Evolutionary conservation across 352 stramenopile species (phyloP).

Genomic region (Phytopythium delawarense): DNA sequence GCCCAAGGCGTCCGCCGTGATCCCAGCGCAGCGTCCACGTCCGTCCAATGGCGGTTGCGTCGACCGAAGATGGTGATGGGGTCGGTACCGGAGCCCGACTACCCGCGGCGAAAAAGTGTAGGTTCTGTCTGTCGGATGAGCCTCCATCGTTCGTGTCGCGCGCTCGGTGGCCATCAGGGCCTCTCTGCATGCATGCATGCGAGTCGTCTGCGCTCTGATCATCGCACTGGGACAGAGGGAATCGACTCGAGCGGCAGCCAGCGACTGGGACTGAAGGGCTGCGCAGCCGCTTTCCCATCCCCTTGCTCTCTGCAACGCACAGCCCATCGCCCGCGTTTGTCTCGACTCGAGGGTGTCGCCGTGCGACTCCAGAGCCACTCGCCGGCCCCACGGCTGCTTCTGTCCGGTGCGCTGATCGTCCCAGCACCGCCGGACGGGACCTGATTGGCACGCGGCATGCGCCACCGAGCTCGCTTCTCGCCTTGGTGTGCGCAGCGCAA

Average conservation of each 20-base stretch:
- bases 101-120: constrained; percentile 1
- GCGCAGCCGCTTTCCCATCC: no score
- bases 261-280: no score
- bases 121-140: neutral
- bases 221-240: no score
- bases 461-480: neutral
- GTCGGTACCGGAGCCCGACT: neutral
- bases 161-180: no score
- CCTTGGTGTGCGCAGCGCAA: neutral
- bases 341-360: neutral
- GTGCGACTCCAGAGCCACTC: no score
- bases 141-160: no score
- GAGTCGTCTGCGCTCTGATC: no score
- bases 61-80: neutral
- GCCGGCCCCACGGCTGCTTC: neutral
- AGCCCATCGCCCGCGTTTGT: no score
- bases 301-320: no score
- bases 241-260: no score
- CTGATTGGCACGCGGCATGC: constrained; percentile 1
- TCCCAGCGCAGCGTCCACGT: neutral
- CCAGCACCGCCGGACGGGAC: no score
- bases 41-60: neutral
- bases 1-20: neutral
- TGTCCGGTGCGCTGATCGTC: neutral
- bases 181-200: no score